Evolutionary conservation across 495 filamentous ascomycete species (phyloP), one percentile per base, ranked within the genome.

Genomic region (Aspergillus bridgeri): DNA sequence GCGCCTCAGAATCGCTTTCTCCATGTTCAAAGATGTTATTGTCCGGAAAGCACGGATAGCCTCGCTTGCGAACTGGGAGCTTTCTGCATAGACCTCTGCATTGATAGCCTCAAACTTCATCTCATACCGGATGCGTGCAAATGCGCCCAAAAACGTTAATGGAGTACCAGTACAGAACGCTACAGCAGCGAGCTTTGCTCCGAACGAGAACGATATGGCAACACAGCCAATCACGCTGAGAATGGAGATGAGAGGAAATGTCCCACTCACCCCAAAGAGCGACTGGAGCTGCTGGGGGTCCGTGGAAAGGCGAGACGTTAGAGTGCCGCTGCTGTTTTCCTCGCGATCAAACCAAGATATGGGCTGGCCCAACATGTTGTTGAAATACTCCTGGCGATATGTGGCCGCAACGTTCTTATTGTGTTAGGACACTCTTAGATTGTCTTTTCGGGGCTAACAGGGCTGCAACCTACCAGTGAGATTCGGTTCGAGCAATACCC

Each of bases 231-330:
- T 75, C 56, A 80, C 75, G 33, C 71, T 83, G 53, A 84, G 73
- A 25, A 80, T 74, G 1, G 67, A 68, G 3, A 72, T 70, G 0
- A 74, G 29, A 6, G 68, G 61, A 25, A 75, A 64, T 6, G 56
- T 60, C 9, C 72, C 66, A n/a, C 60, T 75, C 0, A 59, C 17
- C 0, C 84, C 82, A 1, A 88, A 66, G 3, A 89, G 62, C 51
- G 87, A 83, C 60, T 89, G 81, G 0, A 90, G 70, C 45, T 84
- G 82, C 20, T 75, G 81, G 0, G 86, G 80, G 56, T 86, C 81
- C 2, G 75, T 83, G 8, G 82, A 72, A 1, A 89, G 74, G 0
- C 76, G 69, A 2, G 80, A 76, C 5, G 82, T 65, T 22, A 87
- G 65, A 5, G 67, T 66, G 1, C 81, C 76, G 0, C 80, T 77